Base-by-base conservation (phyloP, 768 basidiomycete genomes). In the Agaricus subrufescens region DNA sequence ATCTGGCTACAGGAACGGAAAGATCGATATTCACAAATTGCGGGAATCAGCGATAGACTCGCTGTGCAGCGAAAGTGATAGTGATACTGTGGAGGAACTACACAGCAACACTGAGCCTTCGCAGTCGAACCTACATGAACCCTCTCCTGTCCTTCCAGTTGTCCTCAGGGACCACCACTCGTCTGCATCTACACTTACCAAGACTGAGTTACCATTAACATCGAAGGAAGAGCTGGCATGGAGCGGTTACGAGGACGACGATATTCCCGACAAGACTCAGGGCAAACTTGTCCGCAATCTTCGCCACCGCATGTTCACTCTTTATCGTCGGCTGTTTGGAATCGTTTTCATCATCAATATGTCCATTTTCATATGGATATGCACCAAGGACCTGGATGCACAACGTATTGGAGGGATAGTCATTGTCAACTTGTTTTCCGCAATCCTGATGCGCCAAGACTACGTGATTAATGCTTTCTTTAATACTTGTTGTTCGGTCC, bases 391-490 rank as follows among this genome's bases (percentile, higher is more conserved):
- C 7, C 69, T 69, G 10, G 69, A 74, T 57, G 64, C 75, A 1
- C 65, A 70, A 39, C 61, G 71, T 38, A 63, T 78, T 12, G 76
- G 72, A 26, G 63, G 72, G 30, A 72, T 77, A 44, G 73, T 74
- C 14, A 65, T 78, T 34, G 70, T 74, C 4, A 85, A 84, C 57
- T 65, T 79, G n/a, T 78, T 77, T 55, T 70, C 70, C 52, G 73
- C 77, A 25, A 73, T 79, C 46, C 64, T 79, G 7, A 76, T 80
- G 74, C 73, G 77, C 38, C 77, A 80, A 64, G 79, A 84, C 64
- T 81, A 84, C 58, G 80, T 85, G 31, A 75, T 84, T 62, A 83
- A 85, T 62, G 69, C 74, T 1, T 80, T 83, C 62, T 85, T 82
- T 71, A 76, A 73, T 40, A 68, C 79, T 8, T 77, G 75, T 52